Conservation (phyloP, 768 basidiomycete species). For the Agrocybe praecox region DNA sequence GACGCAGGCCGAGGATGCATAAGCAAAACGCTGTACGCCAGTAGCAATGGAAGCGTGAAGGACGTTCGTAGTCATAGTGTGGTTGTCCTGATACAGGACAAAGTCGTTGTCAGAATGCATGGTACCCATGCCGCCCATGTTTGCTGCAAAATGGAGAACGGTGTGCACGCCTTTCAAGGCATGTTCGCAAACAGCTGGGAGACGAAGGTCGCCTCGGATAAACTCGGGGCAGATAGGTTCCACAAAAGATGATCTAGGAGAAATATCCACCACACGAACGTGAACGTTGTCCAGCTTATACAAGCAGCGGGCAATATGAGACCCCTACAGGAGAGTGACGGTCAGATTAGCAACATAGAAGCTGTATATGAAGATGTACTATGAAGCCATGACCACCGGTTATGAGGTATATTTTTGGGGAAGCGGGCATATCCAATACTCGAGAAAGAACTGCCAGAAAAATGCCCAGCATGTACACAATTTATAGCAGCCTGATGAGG, state of each 20-base stretch:
- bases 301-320: constrained; percentile 48
- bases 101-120: constrained; percentile 55
- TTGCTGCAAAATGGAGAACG: constrained; percentile 61
- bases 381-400: constrained; percentile 59
- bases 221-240: constrained; percentile 34
- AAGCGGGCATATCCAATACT: not conserved
- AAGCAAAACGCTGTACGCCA: constrained; percentile 48
- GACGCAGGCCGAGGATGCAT: constrained; percentile 62
- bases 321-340: constrained; percentile 41
- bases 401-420: constrained; percentile 32
- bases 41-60: constrained; percentile 38
- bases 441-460: too few relatives aligned
- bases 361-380: constrained; percentile 29
- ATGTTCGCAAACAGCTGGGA: constrained; percentile 36
- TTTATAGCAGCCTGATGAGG: too few relatives aligned
- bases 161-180: constrained; percentile 41
- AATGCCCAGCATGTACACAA: too few relatives aligned
- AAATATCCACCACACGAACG: constrained; percentile 49
- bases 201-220: constrained; percentile 47
- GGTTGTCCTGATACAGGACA: constrained; percentile 50
- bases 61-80: constrained; percentile 51
- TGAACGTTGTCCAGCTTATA: constrained; percentile 23
- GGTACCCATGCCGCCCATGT: constrained; percentile 67
- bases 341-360: not conserved
- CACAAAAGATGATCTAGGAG: constrained; percentile 20